Base-by-base conservation (phyloP, 805 yeast genomes). In the Ogataea saltuana region DNA sequence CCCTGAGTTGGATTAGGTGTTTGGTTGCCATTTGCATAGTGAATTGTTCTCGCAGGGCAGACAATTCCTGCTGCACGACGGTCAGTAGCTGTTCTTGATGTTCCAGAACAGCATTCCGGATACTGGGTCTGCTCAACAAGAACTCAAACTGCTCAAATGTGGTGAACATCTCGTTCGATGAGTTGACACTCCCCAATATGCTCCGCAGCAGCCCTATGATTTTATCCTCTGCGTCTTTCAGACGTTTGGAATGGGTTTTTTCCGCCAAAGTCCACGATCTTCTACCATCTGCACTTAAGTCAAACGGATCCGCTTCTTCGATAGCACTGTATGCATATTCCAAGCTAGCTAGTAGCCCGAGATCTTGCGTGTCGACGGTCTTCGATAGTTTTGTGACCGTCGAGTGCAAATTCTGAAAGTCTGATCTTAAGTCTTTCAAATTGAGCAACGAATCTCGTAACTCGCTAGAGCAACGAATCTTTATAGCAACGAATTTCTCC, bases 401-500 rank as follows among this genome's bases (percentile, higher is more conserved):
- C 11, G 45, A 12, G 2, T 66, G 51, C 33, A 85, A 64, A 31
- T 75, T 72, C 23, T 76, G 66, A 51, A 88, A 91, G 10, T 71
- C 68, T 0, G 52, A 44, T 47, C 90, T 69, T 51, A 88, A 75
- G 0, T 55, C 52, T 4, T 54, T 55, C 1, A 83, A 49, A 23
- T 69, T 67, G 1, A 61, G 66, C 1, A 83, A 39, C 22, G 80
- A 64, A 1, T 72, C 74, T 45, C 66, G 70, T 19, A 78, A 41
- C 12, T 48, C 57, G 1, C 50, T 53, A 2, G 72, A 65, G 7
- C 80, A 72, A n/a, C 67, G 68, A 8, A 88, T 69, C 44, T 81
- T 77, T 16, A 88, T 76, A 17, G 82, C 75, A 11, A 83, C 72
- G 56, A 84, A 83, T 46, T 80, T 81, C 42, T 85, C 91, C 7